Evolutionary conservation across 345 rosid species (phyloP), one percentile per base, ranked within the genome.

Genomic region (Arabidopsis suecica): DNA sequence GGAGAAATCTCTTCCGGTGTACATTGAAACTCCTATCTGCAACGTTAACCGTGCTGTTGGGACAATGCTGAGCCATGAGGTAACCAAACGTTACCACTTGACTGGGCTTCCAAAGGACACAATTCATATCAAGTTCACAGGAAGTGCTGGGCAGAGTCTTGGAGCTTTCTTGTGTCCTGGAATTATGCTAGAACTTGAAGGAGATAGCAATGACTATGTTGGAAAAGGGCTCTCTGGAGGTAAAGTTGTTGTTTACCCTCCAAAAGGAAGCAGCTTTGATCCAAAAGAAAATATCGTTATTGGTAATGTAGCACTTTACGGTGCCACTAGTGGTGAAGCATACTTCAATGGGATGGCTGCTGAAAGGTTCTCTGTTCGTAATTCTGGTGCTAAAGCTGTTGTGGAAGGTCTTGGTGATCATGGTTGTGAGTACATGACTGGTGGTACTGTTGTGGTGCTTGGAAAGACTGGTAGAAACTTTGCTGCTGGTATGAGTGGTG

Each of bases 401-500:
- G 98, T 96, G 5, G 99, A 96, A 86, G 99, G 99, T 66, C 92
- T 96, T 73, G 99, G 99, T 78, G 99, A 96, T 82, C 99, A 96
- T 77, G 99, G 99, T 37, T 96, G 99, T 12, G 99, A 96, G 80
- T 96, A 96, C 84, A 96, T 96, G 99, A 96, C 99, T 12, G 99
- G 99, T 38, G 99, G 99, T 32, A 96, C 87, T 4, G 96, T 96
- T 3, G 95, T 89, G 67, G 96, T 96, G 64, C 97, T 96, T 14
- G 99, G 99, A 36, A 93, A 89, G 82, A 93, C 99, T 23, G 99
- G 98, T 53, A 88, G 98, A 83, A 96, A 96, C 80, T 96, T 96
- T 75, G 99, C 99, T 71, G 98, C 99, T 9, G 99, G 99, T 63
- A 96, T 96, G 99, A 96, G 99, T 80, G 99, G 99, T 30, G 99